These are phyloP conservation scores for Perkinsus chesapeaki DNA, from an alignment of 169 alveolate species.

Conservation along the genomic window DNA sequence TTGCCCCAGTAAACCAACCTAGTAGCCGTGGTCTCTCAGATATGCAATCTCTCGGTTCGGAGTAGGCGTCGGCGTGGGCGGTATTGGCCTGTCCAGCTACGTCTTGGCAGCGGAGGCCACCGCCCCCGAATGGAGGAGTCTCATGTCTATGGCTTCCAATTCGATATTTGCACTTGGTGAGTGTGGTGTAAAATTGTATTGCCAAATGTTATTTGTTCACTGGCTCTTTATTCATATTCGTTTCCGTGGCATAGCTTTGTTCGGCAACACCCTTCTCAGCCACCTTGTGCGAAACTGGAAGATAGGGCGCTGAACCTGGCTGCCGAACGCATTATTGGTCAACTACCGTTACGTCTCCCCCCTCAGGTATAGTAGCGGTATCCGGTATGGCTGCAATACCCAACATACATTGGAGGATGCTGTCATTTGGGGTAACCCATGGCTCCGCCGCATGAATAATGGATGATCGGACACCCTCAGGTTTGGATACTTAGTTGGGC, in stretches of 20 bases:
- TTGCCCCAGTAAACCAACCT: neutral
- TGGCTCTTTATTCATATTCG: too few relatives aligned
- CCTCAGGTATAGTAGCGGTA: neutral
- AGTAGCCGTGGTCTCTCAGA: neutral
- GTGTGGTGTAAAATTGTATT: too few relatives aligned
- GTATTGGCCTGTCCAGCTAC: neutral
- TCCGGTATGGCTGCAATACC: neutral
- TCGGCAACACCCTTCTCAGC: too few relatives aligned
- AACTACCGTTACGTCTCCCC: too few relatives aligned
- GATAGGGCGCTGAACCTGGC: too few relatives aligned
- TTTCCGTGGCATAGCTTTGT: too few relatives aligned
- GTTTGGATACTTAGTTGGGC: neutral
- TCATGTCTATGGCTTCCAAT: neutral
- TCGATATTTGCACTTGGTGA: neutral
- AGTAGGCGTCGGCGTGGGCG: neutral
- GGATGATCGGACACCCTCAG: neutral
- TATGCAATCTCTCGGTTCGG: neutral
- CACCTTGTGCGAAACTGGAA: too few relatives aligned
- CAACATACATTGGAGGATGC: neutral
- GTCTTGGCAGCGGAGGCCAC: neutral
- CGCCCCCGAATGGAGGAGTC: neutral
- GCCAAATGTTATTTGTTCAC: too few relatives aligned
- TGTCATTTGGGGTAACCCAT: neutral
- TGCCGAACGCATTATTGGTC: too few relatives aligned
- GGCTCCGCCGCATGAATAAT: neutral